A percentile compares a stretch with the other conserved stretches of the same genome.
Conservation (phyloP, 345 rosid species). For the Eucalyptus cladocalyx region DNA sequence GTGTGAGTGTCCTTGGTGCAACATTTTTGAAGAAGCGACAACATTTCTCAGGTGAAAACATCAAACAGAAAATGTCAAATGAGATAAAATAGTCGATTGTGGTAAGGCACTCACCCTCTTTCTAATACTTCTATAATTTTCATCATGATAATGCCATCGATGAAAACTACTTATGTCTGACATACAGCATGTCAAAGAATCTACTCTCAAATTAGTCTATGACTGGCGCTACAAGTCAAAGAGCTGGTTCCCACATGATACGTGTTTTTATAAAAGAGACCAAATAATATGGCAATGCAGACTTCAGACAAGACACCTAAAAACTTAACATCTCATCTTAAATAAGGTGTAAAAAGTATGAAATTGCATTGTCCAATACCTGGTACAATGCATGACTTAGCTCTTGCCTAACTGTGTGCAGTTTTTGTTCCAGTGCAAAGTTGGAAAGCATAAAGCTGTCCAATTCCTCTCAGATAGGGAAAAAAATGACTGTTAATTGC, state of each 20-base stretch:
- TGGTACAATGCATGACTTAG: conserved; percentile 94
- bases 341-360: background rate
- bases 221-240: background rate
- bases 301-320: background rate
- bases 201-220: background rate
- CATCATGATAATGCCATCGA: background rate
- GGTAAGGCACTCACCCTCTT: background rate
- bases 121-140: background rate
- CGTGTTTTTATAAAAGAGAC: background rate
- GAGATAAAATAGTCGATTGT: background rate
- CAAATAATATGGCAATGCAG: background rate
- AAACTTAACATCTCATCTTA: background rate
- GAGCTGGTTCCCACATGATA: background rate
- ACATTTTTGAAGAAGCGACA: background rate
- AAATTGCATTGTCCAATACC: conserved; percentile 22
- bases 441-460: conserved; percentile 91
- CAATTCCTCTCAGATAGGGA: conserved; percentile 60
- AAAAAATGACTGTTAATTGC: background rate
- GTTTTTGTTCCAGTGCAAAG: conserved; percentile 90
- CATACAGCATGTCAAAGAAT: background rate
- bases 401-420: conserved; percentile 94
- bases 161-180: background rate
- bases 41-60: background rate
- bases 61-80: background rate
- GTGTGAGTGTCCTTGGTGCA: background rate